Conservation (phyloP, 768 basidiomycete genomes). For the Leccinum boreale region DNA sequence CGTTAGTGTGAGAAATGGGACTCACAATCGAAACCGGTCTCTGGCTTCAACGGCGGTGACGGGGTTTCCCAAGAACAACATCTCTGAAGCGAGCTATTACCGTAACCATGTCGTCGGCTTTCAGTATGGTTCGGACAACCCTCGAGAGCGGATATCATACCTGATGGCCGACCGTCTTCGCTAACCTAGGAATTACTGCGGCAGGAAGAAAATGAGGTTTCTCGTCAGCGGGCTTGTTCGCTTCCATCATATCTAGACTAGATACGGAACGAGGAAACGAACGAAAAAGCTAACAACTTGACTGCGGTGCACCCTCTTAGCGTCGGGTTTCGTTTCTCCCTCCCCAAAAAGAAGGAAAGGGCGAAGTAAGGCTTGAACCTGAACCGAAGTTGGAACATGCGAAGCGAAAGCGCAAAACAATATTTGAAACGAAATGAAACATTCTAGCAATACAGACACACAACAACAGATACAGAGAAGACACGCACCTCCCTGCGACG, state of each 20-base stretch:
- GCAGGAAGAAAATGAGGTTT: background rate
- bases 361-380: background rate
- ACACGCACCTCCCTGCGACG: conserved; percentile 62
- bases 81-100: conserved; percentile 66
- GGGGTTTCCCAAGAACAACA: conserved; percentile 70
- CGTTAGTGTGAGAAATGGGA: conserved; percentile 10
- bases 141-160: conserved; percentile 35
- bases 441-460: background rate
- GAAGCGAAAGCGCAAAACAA: background rate
- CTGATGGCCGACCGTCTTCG: conserved; percentile 70
- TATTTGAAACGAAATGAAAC: background rate
- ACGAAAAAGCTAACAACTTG: background rate
- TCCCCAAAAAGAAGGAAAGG: background rate
- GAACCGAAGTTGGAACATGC: background rate
- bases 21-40: conserved; percentile 72
- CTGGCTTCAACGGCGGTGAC: conserved; percentile 66
- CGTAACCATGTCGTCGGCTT: background rate
- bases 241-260: conserved; percentile 1
- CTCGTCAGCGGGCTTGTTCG: conserved; percentile 11
- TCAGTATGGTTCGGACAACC: conserved; percentile 13
- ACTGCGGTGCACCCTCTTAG: background rate
- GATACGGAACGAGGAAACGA: background rate
- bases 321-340: background rate
- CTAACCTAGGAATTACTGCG: conserved; percentile 66
- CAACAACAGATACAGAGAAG: background rate